These are phyloP conservation scores for Boletellus emodensis DNA, from an alignment of 768 basidiomycete species.

Conservation along the genomic window DNA sequence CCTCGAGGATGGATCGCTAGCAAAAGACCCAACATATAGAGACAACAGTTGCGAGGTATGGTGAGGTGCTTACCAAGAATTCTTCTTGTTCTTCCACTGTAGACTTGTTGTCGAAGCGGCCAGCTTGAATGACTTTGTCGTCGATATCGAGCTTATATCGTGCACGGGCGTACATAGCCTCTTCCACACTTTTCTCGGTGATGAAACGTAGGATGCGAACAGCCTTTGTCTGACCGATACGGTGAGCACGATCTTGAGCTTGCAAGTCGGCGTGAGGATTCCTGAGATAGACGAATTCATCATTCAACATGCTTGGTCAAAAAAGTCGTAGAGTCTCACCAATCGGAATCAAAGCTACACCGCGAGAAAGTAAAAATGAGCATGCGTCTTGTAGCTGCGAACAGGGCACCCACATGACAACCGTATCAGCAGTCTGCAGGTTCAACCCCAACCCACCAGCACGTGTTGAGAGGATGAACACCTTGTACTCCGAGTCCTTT, in stretches of 20 bases:
- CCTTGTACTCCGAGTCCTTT: conserved; percentile 79
- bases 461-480: conserved; percentile 92
- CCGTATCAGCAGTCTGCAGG: conserved; percentile 93
- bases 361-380: conserved; percentile 7
- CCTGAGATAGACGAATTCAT: conserved; percentile 38
- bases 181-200: conserved; percentile 97
- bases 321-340: conserved; percentile 32
- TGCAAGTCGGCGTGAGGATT: conserved; percentile 99
- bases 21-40: conserved; percentile 7
- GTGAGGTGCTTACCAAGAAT: conserved; percentile 59
- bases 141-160: conserved; percentile 97
- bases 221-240: conserved; percentile 98
- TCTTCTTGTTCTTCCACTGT: conserved; percentile 98
- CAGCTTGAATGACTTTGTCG: conserved; percentile 98
- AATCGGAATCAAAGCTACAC: conserved; percentile 73
- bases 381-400: background rate
- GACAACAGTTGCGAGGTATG: background rate
- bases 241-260: conserved; percentile 98
- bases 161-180: conserved; percentile 94
- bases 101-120: conserved; percentile 98
- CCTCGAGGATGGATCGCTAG: conserved; percentile 85
- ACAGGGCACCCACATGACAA: conserved; percentile 71
- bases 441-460: conserved; percentile 94
- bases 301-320: background rate
- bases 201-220: conserved; percentile 96